phyloP scores from a whole-genome alignment of 257 asterid species.

The Apocynum venetum region DNA sequence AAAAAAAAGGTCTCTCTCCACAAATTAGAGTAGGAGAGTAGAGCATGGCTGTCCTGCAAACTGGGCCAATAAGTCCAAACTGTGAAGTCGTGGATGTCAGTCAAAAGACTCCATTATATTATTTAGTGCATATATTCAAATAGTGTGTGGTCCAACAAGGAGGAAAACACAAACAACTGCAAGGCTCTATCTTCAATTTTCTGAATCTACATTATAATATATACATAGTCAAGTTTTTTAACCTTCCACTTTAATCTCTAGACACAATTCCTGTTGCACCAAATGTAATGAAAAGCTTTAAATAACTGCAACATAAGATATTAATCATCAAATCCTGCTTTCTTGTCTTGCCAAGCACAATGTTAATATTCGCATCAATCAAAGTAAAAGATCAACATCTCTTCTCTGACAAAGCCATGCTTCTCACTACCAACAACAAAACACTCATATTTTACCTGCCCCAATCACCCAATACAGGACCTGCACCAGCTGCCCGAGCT shows the following conservation, averaged over 20 bases:
- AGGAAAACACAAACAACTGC: not conserved
- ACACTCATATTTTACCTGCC: conserved; percentile 59
- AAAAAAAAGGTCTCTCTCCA: too few species aligned
- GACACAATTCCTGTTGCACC: not conserved
- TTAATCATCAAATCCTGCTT: not conserved
- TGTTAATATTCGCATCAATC: not conserved
- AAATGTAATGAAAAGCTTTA: not conserved
- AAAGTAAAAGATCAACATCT: not conserved
- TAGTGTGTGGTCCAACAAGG: not conserved
- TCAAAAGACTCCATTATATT: not conserved
- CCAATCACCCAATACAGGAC: conserved; percentile 97
- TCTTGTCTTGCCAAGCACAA: not conserved
- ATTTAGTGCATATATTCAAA: not conserved
- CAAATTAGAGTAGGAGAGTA: not conserved
- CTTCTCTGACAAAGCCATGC: not conserved
- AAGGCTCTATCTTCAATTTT: not conserved
- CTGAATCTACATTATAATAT: not conserved
- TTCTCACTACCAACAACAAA: not conserved
- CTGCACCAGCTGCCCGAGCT: conserved; percentile 98
- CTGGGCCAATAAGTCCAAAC: not conserved
- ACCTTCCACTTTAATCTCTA: not conserved
- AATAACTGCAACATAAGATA: not conserved
- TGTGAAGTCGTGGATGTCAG: not conserved
- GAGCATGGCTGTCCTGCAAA: not conserved
- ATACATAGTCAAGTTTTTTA: not conserved